Base-by-base conservation (phyloP, 129 eudicot species). In the Ambrosia trifida region DNA sequence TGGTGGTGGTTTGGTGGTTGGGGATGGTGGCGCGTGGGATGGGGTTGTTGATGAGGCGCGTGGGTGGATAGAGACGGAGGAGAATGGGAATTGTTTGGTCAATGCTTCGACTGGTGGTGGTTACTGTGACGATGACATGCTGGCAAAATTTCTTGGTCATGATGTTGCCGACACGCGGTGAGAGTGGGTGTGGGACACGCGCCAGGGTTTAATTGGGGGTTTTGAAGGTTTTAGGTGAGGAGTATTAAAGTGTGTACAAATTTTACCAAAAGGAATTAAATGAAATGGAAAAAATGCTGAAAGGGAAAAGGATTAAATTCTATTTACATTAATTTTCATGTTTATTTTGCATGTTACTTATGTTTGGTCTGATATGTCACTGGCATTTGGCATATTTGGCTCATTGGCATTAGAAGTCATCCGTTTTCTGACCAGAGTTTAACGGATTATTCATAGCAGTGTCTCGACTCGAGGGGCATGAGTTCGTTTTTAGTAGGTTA, bases 21-120 rank as follows among this genome's bases (percentile, higher is more conserved):
- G 75, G 4, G 44, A 11, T 1, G 80, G 80, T 5, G 84, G 87
- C 81, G 92, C 91, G 88, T 85, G 89, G 81, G 68, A 32, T 20
- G 18, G 12, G 14, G 76, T 16, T 1, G 75, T 2, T 33, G 82
- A 30, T 60, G 85, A 66, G 72, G 80, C 84, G 84, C 79, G 79
- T 76, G 86, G 69, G 62, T 65, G 70, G 76, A 13, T 33, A 4
- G 76, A 49, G 2, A 74, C 13, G 38, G 64, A 3, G 51, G 81
- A 18, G 3, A 64, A 24, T 24, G 38, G 69, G 13, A 5, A 64
- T 20, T 64, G 9, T 11, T 8, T 57, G 64, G 64, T 57, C 64
- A 57, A 57, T 57, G 36, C 16, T 56, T 24, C 14, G 2, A 3
- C 62, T 20, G 16, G 10, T 40, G 44, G 44, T 7, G 44, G 44